These are phyloP conservation scores for Nicotiana attenuata DNA, from an alignment of 257 asterid genomes.

Conservation along the genomic window DNA sequence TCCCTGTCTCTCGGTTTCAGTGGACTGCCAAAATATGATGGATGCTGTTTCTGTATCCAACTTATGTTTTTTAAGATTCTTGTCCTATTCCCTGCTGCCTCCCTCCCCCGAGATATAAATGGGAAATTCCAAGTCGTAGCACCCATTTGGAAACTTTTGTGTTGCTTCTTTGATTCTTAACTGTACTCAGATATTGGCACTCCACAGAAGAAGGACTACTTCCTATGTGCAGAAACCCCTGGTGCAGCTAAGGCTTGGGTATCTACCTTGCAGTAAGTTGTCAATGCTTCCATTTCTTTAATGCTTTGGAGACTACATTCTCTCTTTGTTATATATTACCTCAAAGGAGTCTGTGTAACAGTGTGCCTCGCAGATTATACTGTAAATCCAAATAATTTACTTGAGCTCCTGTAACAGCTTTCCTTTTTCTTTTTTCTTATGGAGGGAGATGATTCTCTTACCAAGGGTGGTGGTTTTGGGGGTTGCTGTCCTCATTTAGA, in stretches of 20 bases:
- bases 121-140: neutral
- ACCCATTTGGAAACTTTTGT: neutral
- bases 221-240: constrained; percentile 96
- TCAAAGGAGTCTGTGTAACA: neutral
- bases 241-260: constrained; percentile 98
- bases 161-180: constrained; percentile 36
- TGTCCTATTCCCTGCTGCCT: neutral
- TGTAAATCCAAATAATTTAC: neutral
- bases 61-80: constrained; percentile 8
- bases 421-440: neutral
- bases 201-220: constrained; percentile 85
- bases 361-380: neutral
- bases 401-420: neutral
- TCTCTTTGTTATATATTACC: neutral
- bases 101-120: neutral
- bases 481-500: neutral
- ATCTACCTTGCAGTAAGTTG: constrained; percentile 88
- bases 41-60: constrained; percentile 99
- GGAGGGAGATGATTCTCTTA: neutral
- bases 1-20: constrained; percentile 38
- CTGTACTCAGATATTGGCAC: constrained; percentile 83
- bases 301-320: neutral
- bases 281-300: constrained; percentile 16
- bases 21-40: constrained; percentile 88
- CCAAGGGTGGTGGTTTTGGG: neutral